These are phyloP conservation scores for Saraca asoca DNA, from an alignment of 331 rosid genomes.

Conservation along the genomic window DNA sequence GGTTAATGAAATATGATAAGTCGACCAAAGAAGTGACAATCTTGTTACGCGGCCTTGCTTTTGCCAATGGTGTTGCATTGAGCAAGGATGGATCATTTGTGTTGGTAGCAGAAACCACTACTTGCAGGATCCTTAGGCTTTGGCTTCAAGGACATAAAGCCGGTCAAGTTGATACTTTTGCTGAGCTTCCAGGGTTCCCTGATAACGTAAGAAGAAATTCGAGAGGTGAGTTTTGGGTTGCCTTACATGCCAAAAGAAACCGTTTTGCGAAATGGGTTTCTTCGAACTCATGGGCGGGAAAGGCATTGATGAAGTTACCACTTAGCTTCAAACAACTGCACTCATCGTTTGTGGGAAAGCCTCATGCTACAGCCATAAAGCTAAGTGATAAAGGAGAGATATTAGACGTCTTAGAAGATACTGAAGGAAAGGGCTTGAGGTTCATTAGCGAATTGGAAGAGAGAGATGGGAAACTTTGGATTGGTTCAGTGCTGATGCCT, in stretches of 20 bases:
- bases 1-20: conserved; percentile 64
- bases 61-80: conserved; percentile 86
- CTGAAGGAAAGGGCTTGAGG: conserved; percentile 69
- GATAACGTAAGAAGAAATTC: conserved; percentile 76
- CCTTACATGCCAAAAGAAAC: conserved; percentile 67
- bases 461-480: conserved; percentile 84
- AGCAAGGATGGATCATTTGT: conserved; percentile 75
- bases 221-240: conserved; percentile 85
- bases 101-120: conserved; percentile 72
- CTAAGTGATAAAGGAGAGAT: conserved; percentile 66
- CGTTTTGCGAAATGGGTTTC: conserved; percentile 44
- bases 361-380: conserved; percentile 69
- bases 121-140: conserved; percentile 59
- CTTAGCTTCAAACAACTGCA: conserved; percentile 63
- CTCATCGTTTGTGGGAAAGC: conserved; percentile 57
- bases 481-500: conserved; percentile 84
- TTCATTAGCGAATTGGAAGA: conserved; percentile 87
- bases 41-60: conserved; percentile 58
- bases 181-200: conserved; percentile 75
- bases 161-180: conserved; percentile 63
- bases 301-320: conserved; percentile 55
- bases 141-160: conserved; percentile 82
- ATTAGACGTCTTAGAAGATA: conserved; percentile 73
- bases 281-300: conserved; percentile 61
- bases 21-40: conserved; percentile 67